Evolutionary conservation across 305 asterid genomes (phyloP), one percentile per base, ranked within the genome.

Genomic region (Solanum aculeatissimum): DNA sequence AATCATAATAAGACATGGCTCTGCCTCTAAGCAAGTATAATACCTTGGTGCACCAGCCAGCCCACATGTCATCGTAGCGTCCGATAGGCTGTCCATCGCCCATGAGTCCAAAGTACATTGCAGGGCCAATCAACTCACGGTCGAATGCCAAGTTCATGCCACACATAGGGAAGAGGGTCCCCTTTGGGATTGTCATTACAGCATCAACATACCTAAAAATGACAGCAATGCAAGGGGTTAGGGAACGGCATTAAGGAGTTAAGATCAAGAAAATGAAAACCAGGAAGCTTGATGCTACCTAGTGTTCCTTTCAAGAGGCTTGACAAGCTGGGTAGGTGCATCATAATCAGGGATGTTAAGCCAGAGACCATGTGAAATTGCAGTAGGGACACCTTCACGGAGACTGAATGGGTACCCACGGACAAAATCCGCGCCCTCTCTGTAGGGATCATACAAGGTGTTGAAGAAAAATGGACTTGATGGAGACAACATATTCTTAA

Each of bases 321-420:
- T 94, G 85, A 94, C 98, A 4, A 94, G 97, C 86, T 94, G 98
- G 35, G 98, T 94, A 16, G 97, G 97, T 12, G 98, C 98, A 35
- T 94, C 98, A 15, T 94, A 94, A 83, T 94, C 98, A 8, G 98
- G 98, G 79, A 94, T 91, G 92, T 94, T 92, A 72, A 94, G 95
- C 98, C 98, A 94, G 51, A 94, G 98, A 29, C 97, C 98, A 80
- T 93, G 97, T 18, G 97, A 93, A 5, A 91, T 92, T 1, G 95
- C 95, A 65, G 97, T 93, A 4, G 96, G 90, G 9, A 87, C 97
- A 38, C 98, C 98, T 87, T 93, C 98, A 81, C 98, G 95, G 75
- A 94, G 98, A 83, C 98, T 94, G 91, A 94, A 94, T 9, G 97
- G 98, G 92, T 94, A 94, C 5, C 98, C 98, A 2, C 97, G 92